A percentile compares a stretch with the other conserved stretches of the same genome.
Conservation (phyloP, 805 yeast genomes). For the Komagataella pseudopastoris region DNA sequence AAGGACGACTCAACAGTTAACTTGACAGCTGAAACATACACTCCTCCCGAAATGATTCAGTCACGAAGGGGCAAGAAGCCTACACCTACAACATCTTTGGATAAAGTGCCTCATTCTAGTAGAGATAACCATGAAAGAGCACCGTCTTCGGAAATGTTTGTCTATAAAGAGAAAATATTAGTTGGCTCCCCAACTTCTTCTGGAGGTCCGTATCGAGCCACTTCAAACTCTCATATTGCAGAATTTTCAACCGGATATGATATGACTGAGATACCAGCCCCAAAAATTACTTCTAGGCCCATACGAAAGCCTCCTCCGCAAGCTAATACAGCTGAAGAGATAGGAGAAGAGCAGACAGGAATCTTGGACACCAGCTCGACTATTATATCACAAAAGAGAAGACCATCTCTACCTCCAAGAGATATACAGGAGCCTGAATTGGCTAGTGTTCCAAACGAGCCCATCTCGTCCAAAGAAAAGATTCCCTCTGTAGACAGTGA, state of each 20-base stretch:
- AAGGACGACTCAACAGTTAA: constrained; percentile 12
- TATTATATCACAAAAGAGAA: background rate
- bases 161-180: background rate
- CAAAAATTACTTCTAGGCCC: background rate
- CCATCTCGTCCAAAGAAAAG: background rate
- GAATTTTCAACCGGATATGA: background rate
- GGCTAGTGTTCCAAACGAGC: background rate
- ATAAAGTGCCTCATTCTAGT: background rate
- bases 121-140: background rate
- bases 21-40: constrained; percentile 6
- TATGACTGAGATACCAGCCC: background rate
- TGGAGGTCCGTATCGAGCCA: background rate
- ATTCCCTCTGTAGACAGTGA: background rate
- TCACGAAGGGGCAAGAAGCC: constrained; percentile 25
- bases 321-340: background rate
- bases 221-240: background rate
- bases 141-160: background rate
- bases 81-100: constrained; percentile 4
- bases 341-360: background rate
- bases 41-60: constrained; percentile 58
- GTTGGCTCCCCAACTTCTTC: background rate
- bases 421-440: background rate
- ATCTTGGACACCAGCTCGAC: background rate
- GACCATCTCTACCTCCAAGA: background rate
- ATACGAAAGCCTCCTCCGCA: background rate